Evolutionary conservation across 495 filamentous ascomycete genomes (phyloP).

Genomic region (Aspergillus heteromorphus): DNA sequence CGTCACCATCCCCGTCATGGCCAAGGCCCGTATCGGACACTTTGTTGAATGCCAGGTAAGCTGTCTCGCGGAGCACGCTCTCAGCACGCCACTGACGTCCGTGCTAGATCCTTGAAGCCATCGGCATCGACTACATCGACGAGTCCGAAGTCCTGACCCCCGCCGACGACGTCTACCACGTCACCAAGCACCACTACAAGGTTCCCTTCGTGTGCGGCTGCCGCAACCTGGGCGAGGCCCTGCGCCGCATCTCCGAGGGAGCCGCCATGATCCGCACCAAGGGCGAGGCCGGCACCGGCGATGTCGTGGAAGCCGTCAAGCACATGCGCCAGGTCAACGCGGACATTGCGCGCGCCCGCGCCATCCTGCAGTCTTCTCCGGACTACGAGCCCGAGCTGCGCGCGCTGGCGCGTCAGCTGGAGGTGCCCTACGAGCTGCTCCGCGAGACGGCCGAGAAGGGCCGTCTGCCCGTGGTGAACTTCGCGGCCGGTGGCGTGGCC

Average conservation of each 20-base stretch:
- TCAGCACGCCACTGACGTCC: not conserved
- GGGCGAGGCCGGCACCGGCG: constrained; percentile 96
- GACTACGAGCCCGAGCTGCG: constrained; percentile 72
- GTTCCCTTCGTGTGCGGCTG: constrained; percentile 96
- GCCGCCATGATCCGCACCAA: constrained; percentile 99
- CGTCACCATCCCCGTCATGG: constrained; percentile 99
- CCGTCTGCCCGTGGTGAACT: constrained; percentile 93
- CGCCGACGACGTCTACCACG: constrained; percentile 85
- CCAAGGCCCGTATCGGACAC: constrained; percentile 96
- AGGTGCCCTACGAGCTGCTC: constrained; percentile 67
- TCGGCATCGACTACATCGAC: constrained; percentile 97
- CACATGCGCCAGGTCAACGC: constrained; percentile 89
- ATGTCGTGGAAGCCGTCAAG: constrained; percentile 93
- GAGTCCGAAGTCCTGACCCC: constrained; percentile 96
- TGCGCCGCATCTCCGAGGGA: constrained; percentile 86
- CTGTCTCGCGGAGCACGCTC: not conserved
- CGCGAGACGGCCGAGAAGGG: constrained; percentile 82
- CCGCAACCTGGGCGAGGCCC: constrained; percentile 89
- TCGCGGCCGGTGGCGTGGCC: constrained; percentile 93
- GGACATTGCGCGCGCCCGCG: constrained; percentile 72
- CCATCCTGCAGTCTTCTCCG: constrained; percentile 51
- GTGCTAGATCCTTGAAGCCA: constrained; percentile 77
- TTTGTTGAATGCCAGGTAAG: constrained; percentile 90
- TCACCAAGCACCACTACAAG: constrained; percentile 78
- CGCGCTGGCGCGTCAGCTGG: constrained; percentile 74